Evolutionary conservation across 2,329 filamentous ascomycete species (phyloP).

Genomic region (Neonectria punicea): DNA sequence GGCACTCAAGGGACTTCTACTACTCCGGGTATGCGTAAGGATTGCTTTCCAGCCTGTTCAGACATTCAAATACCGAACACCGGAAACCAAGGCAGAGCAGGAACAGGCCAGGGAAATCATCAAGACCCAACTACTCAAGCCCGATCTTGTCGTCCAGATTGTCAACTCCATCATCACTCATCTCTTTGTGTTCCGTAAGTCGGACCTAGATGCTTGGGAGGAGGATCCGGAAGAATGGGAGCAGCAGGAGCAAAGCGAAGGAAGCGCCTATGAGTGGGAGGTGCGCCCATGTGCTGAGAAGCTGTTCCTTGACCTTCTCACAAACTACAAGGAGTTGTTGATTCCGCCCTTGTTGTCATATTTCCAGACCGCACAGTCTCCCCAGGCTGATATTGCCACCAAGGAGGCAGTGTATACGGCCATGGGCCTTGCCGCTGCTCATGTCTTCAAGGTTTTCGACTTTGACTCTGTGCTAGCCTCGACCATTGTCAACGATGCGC

Average conservation of each 20-base stretch:
- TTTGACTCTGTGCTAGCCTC: constrained; percentile 83
- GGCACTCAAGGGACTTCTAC: constrained; percentile 82
- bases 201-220: constrained; percentile 91
- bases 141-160: constrained; percentile 81
- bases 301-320: constrained; percentile 89
- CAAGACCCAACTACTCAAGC: constrained; percentile 78
- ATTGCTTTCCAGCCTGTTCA: constrained; percentile 85
- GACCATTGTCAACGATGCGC: constrained; percentile 82
- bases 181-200: constrained; percentile 87
- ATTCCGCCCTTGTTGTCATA: constrained; percentile 83
- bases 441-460: constrained; percentile 78
- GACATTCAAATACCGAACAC: constrained; percentile 84
- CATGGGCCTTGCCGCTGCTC: constrained; percentile 84
- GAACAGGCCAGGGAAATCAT: constrained; percentile 74
- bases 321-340: constrained; percentile 86
- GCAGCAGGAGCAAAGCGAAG: constrained; percentile 83
- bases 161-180: constrained; percentile 87
- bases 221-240: constrained; percentile 97
- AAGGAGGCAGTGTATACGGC: constrained; percentile 97
- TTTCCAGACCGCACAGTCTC: constrained; percentile 80
- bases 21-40: constrained; percentile 84
- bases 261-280: constrained; percentile 90
- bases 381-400: constrained; percentile 74
- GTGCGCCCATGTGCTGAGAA: constrained; percentile 93
- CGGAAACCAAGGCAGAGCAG: constrained; percentile 80